A percentile compares a stretch with the other conserved stretches of the same genome.
Evolutionary conservation across 495 filamentous ascomycete genomes (phyloP).

Genomic region (Penicillium dipodomyicola): DNA sequence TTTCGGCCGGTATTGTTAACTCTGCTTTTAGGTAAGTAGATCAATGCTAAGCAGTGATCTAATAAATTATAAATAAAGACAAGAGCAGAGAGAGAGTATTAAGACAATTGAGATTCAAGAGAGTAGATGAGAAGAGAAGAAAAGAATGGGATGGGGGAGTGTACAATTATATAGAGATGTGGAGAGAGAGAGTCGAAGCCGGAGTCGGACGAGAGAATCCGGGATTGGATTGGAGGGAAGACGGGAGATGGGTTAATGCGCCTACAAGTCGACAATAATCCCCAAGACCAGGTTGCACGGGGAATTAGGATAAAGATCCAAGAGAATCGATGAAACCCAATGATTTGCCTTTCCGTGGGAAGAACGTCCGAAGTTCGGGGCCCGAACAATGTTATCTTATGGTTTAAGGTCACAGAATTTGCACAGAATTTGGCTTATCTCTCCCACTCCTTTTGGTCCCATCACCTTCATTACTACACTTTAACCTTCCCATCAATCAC

Average conservation of each 20-base stretch:
- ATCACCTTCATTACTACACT: slow-evolving; percentile 1
- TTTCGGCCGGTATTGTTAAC: slow-evolving; percentile 9
- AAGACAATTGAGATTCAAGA: slow-evolving; percentile 5
- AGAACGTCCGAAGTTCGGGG: slow-evolving; percentile 43
- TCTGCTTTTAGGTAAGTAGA: slow-evolving; percentile 12
- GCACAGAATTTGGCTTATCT: slow-evolving; percentile 36
- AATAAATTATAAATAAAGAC: slow-evolving; percentile 8
- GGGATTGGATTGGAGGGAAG: slow-evolving; percentile 12
- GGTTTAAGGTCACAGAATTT: slow-evolving; percentile 38
- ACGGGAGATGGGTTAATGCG: slow-evolving; percentile 1
- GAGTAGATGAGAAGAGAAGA: slow-evolving; percentile 17
- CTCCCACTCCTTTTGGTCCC: not conserved
- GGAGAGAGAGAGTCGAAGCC: slow-evolving; percentile 24
- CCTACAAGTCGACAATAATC: slow-evolving; percentile 4
- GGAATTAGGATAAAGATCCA: not conserved
- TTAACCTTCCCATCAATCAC: slow-evolving; percentile 3
- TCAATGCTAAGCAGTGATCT: slow-evolving; percentile 12
- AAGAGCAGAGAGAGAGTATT: slow-evolving; percentile 16
- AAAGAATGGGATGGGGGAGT: slow-evolving; percentile 13
- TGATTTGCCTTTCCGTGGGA: slow-evolving; percentile 19
- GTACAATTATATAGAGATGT: slow-evolving; percentile 24
- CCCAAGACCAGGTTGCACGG: slow-evolving; percentile 5
- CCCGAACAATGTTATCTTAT: slow-evolving; percentile 35
- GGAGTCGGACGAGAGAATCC: slow-evolving; percentile 38
- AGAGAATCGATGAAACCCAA: slow-evolving; percentile 3